Base-by-base conservation (phyloP, 1,139 yeast species). In the Pichia cactophila region DNA sequence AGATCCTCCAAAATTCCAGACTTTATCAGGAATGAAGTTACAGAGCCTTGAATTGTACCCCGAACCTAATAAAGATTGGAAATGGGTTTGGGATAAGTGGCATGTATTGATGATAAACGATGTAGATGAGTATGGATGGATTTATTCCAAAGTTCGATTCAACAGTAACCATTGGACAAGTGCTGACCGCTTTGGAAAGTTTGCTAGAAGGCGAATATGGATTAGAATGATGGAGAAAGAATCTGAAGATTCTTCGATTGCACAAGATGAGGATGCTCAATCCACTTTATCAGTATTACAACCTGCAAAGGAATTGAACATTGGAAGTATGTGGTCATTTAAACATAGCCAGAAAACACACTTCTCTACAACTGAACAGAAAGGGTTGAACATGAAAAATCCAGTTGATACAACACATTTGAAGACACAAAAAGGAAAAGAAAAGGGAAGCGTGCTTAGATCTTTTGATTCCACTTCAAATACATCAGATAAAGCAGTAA, bases 101-200 rank as follows among this genome's bases (percentile, higher is more conserved):
- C 81, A 81, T 58, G 79, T 83, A 11, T 72, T 83, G 55, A 84
- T 84, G 94, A 67, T 77, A 35, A 72, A 74, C 43, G 89, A 84
- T 58, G 80, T 83, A 16, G 94, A 85, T 61, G 88, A 83, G 55
- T 84, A 81, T 55, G 94, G 94, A 2, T 85, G 94, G 92, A 64
- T 78, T 26, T 85, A 85, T 60, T 74, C 83, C 38, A 66, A 70
- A 55, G 53, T 72, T 3, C 57, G 72, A 33, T 82, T 81, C 58
- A 66, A 68, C 7, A 71, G 76, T 46, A 60, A 59, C 8, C 64
- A 70, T 47, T 83, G 90, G 90, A 75, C 76, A 58, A 86, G 86
- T 2, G 72, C 71, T 47, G 78, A 76, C 44, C 71, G 74, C 41
- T 68, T 76, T 52, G 81, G 81, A 4, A 73, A 72, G 54, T 75